These are phyloP conservation scores for Poa annua DNA, from an alignment of 176 grass and related monocot species.

Conservation along the genomic window DNA sequence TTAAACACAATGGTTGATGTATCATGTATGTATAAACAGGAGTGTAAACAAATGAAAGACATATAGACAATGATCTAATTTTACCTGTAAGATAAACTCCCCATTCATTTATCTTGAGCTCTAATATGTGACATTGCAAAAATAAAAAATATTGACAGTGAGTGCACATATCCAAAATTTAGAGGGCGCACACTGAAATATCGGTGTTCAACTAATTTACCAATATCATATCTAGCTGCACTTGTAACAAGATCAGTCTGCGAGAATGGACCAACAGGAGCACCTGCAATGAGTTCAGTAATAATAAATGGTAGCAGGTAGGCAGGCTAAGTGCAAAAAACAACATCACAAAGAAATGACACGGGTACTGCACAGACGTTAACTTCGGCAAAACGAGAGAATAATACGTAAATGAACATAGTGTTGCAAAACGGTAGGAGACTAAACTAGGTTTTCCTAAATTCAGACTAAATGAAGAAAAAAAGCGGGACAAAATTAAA, in stretches of 20 bases:
- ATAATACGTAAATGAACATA: background rate
- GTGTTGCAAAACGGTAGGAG: background rate
- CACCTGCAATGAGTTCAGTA: background rate
- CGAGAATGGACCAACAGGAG: background rate
- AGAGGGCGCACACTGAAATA: background rate
- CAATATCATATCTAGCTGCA: background rate
- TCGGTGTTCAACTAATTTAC: slow-evolving; percentile 20
- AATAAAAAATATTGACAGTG: slow-evolving; percentile 5
- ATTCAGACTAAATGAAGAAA: background rate
- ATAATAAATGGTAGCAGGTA: background rate
- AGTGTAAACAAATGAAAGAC: slow-evolving; percentile 6
- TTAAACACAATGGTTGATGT: background rate
- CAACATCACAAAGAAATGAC: background rate
- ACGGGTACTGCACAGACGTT: background rate
- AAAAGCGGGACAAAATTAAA: background rate
- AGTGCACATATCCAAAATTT: background rate
- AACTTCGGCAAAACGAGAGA: background rate
- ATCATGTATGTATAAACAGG: background rate
- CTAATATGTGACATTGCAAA: background rate
- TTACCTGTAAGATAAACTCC: background rate
- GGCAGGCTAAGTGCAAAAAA: background rate
- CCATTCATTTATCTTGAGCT: background rate
- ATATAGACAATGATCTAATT: background rate
- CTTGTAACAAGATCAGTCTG: background rate
- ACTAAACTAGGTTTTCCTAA: slow-evolving; percentile 1